Evolutionary conservation across 768 basidiomycete genomes (phyloP).

Genomic region (Tricholoma bakamatsutake): DNA sequence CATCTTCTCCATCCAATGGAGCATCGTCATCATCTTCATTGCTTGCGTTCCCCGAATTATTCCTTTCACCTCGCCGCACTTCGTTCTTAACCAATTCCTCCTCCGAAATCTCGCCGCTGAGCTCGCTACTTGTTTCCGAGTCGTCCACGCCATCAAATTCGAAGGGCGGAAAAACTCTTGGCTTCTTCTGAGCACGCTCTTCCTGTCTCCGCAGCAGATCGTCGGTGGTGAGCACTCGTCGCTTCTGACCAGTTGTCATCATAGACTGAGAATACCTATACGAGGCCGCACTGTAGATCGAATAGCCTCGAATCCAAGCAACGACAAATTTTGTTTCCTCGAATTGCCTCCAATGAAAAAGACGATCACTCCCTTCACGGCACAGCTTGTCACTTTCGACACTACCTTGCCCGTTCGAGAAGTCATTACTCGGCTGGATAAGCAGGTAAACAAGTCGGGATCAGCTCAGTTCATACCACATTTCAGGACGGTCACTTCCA

Average conservation of each 20-base stretch:
- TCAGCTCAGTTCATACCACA: constrained; percentile 21
- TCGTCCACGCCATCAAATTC: not conserved
- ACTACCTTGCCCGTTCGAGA: constrained; percentile 33
- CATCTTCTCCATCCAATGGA: not conserved
- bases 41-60: not conserved
- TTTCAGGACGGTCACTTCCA: constrained; percentile 22
- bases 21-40: not conserved
- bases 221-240: constrained; percentile 27
- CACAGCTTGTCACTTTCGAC: constrained; percentile 37
- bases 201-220: constrained; percentile 45
- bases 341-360: constrained; percentile 15
- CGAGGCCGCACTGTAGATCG: not conserved
- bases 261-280: too few relatives aligned
- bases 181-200: constrained; percentile 32
- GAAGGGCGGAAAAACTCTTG: constrained; percentile 18
- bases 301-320: not conserved
- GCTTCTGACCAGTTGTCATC: not conserved
- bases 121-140: not conserved
- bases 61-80: not conserved
- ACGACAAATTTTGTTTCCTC: not conserved
- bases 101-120: not conserved
- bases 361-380: constrained; percentile 28
- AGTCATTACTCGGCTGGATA: constrained; percentile 40
- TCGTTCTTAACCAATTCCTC: not conserved
- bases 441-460: constrained; percentile 33